Evolutionary conservation across 352 stramenopile genomes (phyloP).

Genomic region (Pythium myriotylum): DNA sequence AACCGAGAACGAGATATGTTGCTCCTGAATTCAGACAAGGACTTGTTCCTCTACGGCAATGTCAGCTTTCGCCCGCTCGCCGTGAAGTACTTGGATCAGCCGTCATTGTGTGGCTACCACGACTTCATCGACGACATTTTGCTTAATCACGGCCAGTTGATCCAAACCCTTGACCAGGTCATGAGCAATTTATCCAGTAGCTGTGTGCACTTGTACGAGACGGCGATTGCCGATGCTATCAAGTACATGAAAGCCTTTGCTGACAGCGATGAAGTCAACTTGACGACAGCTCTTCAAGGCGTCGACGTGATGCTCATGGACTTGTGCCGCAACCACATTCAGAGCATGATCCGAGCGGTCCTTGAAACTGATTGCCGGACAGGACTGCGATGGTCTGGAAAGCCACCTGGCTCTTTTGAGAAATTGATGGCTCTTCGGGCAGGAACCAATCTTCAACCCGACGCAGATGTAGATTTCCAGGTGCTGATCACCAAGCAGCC

Average conservation of each 20-base stretch:
- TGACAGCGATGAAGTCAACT: slow-evolving; percentile 16
- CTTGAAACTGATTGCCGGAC: slow-evolving; percentile 53
- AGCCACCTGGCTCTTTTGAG: slow-evolving; percentile 27
- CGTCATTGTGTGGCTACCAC: slow-evolving; percentile 53
- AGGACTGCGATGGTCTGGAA: slow-evolving; percentile 33
- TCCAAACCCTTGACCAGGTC: slow-evolving; percentile 43
- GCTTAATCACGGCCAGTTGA: slow-evolving; percentile 44
- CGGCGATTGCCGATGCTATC: slow-evolving; percentile 40
- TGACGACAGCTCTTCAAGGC: slow-evolving; percentile 43
- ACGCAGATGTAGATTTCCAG: slow-evolving; percentile 3
- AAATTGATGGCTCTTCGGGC: slow-evolving; percentile 29
- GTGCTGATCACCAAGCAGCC: slow-evolving; percentile 6
- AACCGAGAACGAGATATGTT: slow-evolving; percentile 33
- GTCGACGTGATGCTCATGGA: slow-evolving; percentile 51
- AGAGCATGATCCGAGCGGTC: slow-evolving; percentile 51
- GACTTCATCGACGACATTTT: slow-evolving; percentile 65
- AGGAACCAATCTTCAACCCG: slow-evolving; percentile 9
- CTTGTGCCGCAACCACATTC: slow-evolving; percentile 60
- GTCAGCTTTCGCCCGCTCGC: slow-evolving; percentile 36
- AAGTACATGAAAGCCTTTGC: slow-evolving; percentile 37
- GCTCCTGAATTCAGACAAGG: slow-evolving; percentile 38
- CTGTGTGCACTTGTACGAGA: slow-evolving; percentile 51
- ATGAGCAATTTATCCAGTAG: slow-evolving; percentile 52
- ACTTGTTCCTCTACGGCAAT: slow-evolving; percentile 34
- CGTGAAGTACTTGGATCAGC: slow-evolving; percentile 41